These are phyloP conservation scores for Collybia nuda DNA, from an alignment of 768 basidiomycete species.

Conservation along the genomic window DNA sequence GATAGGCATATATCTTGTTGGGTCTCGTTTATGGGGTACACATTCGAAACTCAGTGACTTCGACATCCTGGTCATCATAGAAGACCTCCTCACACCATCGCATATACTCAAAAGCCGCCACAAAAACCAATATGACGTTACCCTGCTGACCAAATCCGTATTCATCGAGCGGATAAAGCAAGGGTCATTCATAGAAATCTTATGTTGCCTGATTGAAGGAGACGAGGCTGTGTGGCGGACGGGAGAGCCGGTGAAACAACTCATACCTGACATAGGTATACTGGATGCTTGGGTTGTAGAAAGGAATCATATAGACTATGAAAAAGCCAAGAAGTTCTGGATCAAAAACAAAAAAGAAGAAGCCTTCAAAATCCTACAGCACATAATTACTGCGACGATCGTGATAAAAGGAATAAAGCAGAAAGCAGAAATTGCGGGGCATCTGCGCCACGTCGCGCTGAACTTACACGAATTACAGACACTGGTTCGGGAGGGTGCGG, in stretches of 20 bases:
- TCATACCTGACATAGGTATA: constrained; percentile 6
- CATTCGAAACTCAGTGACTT: constrained; percentile 17
- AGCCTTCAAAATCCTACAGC: constrained; percentile 20
- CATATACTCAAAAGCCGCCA: constrained; percentile 19
- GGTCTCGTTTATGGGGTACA: constrained; percentile 21
- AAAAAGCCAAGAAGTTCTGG: constrained; percentile 23
- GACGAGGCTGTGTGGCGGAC: constrained; percentile 9
- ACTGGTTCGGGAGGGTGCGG: constrained; percentile 8
- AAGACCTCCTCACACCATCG: constrained; percentile 2
- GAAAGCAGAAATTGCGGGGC: constrained; percentile 3
- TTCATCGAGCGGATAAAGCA: constrained; percentile 13
- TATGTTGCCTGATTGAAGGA: constrained; percentile 18
- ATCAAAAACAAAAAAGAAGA: constrained; percentile 16
- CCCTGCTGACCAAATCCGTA: constrained; percentile 14
- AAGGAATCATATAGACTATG: constrained; percentile 11
- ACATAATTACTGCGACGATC: constrained; percentile 14
- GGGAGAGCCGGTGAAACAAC: constrained; percentile 2
- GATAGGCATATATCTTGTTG: constrained; percentile 14
- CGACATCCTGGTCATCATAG: constrained; percentile 17
- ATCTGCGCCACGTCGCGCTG: constrained; percentile 8
- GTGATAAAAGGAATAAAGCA: constrained; percentile 11
- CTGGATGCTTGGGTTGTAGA: constrained; percentile 13
- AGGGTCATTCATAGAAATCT: constrained; percentile 19
- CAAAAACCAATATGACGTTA: constrained; percentile 20
- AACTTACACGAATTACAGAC: constrained; percentile 10